phyloP scores from a whole-genome alignment of 768 basidiomycete genomes.

The Boletus rubescentipes region DNA sequence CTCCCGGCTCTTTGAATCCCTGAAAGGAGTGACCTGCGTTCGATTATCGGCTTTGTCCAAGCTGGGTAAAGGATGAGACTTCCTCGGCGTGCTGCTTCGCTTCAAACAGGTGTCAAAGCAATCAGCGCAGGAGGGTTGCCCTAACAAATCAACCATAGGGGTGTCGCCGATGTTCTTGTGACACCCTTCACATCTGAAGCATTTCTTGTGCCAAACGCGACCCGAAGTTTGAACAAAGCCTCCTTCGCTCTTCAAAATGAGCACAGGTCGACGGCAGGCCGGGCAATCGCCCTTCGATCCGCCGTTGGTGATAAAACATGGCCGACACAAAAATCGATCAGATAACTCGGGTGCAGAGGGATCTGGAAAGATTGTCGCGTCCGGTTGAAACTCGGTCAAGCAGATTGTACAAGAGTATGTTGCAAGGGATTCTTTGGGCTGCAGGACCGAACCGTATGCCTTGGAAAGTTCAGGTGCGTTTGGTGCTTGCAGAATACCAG shows the following conservation, averaged over 20 bases:
- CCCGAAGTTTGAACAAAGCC: constrained; percentile 70
- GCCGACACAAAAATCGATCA: constrained; percentile 68
- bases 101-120: constrained; percentile 80
- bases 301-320: constrained; percentile 69
- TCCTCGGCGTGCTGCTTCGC: constrained; percentile 42
- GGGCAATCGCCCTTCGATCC: constrained; percentile 77
- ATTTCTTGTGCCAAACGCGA: constrained; percentile 78
- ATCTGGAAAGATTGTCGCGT: constrained; percentile 85
- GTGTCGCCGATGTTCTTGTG: constrained; percentile 67
- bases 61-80: constrained; percentile 38
- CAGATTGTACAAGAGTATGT: constrained; percentile 72
- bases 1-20: constrained; percentile 46
- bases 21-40: constrained; percentile 47
- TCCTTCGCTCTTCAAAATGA: constrained; percentile 74
- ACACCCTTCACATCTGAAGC: constrained; percentile 76
- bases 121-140: constrained; percentile 73
- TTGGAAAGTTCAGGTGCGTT: constrained; percentile 68
- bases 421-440: constrained; percentile 70
- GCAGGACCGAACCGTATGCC: constrained; percentile 82
- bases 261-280: constrained; percentile 65
- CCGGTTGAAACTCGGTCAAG: constrained; percentile 64
- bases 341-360: constrained; percentile 33
- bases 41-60: constrained; percentile 29
- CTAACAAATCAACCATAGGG: constrained; percentile 83
- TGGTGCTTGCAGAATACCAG: constrained; percentile 61